Percentiles rank a stretch among this genome's conserved stretches.
Evolutionary conservation across 768 basidiomycete species (phyloP).

Genomic region (Pulveroboletus sp.): DNA sequence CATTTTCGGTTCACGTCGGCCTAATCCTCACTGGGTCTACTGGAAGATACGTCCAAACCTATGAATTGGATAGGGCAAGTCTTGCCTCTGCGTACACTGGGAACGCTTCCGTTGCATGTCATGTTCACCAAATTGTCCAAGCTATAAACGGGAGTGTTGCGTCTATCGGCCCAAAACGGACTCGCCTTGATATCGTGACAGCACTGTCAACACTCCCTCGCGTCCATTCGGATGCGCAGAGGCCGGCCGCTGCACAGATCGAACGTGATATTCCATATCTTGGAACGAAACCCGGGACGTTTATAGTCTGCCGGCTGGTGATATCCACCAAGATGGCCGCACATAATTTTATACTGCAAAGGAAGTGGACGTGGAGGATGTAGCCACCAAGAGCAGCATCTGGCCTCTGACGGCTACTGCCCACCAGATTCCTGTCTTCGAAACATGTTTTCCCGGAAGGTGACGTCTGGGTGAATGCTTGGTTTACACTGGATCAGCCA

Average conservation of each 20-base stretch:
- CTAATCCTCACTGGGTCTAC: slow-evolving; percentile 3
- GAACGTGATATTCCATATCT: slow-evolving; percentile 31
- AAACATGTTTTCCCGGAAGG: slow-evolving; percentile 2
- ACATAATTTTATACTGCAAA: slow-evolving; percentile 29
- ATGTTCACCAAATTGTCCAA: slow-evolving; percentile 13
- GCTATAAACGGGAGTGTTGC: not conserved
- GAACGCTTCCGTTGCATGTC: slow-evolving; percentile 30
- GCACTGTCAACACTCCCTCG: slow-evolving; percentile 23
- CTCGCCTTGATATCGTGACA: slow-evolving; percentile 26
- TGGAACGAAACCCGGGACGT: slow-evolving; percentile 25
- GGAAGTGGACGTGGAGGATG: slow-evolving; percentile 27
- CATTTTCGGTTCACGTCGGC: not conserved
- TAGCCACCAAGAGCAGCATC: slow-evolving; percentile 21
- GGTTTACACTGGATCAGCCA: not conserved
- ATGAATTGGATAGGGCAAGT: slow-evolving; percentile 29
- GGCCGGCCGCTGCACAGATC: slow-evolving; percentile 8
- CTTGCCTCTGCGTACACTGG: slow-evolving; percentile 31
- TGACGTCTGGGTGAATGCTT: not conserved
- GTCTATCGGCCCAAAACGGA: slow-evolving; percentile 13
- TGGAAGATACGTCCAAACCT: slow-evolving; percentile 24
- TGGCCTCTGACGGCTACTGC: slow-evolving; percentile 29
- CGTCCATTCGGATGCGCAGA: slow-evolving; percentile 17
- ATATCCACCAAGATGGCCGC: slow-evolving; percentile 16
- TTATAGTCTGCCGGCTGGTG: slow-evolving; percentile 22
- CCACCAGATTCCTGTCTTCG: slow-evolving; percentile 32